Evolutionary conservation across 179 eudicot genomes (phyloP), one percentile per base, ranked within the genome.

Genomic region (Beta macrorhiza): DNA sequence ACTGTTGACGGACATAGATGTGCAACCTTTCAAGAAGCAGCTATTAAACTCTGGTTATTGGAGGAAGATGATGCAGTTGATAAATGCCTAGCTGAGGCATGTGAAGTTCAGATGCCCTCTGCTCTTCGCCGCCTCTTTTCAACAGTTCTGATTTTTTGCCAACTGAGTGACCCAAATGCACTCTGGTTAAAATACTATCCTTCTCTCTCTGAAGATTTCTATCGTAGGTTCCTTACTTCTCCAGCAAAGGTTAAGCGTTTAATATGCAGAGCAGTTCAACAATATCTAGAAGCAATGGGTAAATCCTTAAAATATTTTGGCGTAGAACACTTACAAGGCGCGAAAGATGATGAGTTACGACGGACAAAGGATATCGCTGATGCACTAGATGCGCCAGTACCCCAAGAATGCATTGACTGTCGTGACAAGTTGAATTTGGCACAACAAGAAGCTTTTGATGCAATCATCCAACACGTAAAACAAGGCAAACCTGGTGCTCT

Each of bases 361-460:
- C 47, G 75, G 4, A 5, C 42, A 49, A 49, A 22, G 8, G 58
- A 49, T 51, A 2, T 14, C 5, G 74, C 64, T 17, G 62, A 71
- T 42, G 83, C 57, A 7, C 73, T 58, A 13, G 68, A 73, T 57
- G 82, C 59, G 0, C 58, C 59, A 16, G 19, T 72, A 22, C 44
- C 58, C 0, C 0, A 12, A 1, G 62, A 15, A 58, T 58, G 62
- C 13, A 58, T 13, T 58, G 4, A 14, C 0, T 58, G 62, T 15
- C 16, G n/a, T 15, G 62, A 58, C 16, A 58, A 58, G 5, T 4
- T 44, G 37, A 75, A 75, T 12, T n/a, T 1, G 1, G 67, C 4
- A 0, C 78, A 75, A 59, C 29, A 22, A 57, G 7, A 0, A 5
- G 55, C 78, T 7, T 75, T 55, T 3, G 56, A 75, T 1, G 14